Evolutionary conservation across 345 rosid species (phyloP).

Genomic region (Sisymbrium irio): DNA sequence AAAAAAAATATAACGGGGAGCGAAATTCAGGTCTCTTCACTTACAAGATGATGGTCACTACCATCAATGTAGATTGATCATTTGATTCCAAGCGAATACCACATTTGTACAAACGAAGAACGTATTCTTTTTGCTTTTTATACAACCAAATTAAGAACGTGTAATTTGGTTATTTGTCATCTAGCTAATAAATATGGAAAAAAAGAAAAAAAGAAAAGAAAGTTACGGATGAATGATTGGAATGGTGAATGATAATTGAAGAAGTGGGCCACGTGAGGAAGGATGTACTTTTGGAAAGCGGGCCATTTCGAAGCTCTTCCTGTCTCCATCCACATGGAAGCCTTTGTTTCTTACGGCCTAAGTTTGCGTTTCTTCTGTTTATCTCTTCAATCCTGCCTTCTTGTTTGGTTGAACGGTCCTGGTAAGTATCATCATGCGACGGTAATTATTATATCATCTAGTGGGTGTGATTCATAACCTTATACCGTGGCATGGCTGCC

Average conservation of each 20-base stretch:
- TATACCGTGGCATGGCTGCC: not conserved
- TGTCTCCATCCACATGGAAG: constrained; percentile 26
- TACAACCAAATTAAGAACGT: constrained; percentile 7
- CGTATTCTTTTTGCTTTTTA: not conserved
- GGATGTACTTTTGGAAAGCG: constrained; percentile 19
- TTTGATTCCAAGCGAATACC: not conserved
- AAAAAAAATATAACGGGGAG: not conserved
- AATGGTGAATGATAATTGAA: constrained; percentile 30
- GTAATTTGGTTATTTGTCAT: constrained; percentile 16
- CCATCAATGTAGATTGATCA: not conserved
- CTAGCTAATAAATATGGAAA: constrained; percentile 15
- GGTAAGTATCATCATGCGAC: not conserved
- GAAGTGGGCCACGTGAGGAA: constrained; percentile 29
- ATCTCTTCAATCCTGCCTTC: not conserved
- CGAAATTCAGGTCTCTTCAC: not conserved
- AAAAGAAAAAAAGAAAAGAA: not conserved
- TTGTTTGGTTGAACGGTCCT: not conserved
- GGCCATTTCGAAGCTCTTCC: constrained; percentile 24
- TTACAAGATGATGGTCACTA: not conserved
- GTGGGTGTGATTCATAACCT: not conserved
- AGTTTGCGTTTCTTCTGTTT: not conserved
- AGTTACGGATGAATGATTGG: constrained; percentile 34
- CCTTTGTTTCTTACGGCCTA: constrained; percentile 12
- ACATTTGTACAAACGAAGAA: not conserved
- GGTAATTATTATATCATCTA: not conserved